A percentile compares a stretch with the other conserved stretches of the same genome.
These are phyloP conservation scores for Claviceps capensis DNA, from an alignment of 2,329 filamentous ascomycete genomes.

Conservation along the genomic window DNA sequence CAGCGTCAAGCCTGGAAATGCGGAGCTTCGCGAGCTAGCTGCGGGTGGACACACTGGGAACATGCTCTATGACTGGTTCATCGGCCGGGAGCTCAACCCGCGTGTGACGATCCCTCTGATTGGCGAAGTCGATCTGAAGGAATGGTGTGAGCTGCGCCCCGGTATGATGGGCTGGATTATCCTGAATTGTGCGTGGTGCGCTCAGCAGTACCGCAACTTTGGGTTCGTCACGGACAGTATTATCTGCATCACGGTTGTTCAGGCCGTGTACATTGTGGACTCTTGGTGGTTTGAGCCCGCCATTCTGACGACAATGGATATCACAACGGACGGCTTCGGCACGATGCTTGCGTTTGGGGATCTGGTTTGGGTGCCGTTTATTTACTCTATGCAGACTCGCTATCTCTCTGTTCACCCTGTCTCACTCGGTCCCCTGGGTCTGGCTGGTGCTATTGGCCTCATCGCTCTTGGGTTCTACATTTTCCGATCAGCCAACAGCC, in stretches of 20 bases:
- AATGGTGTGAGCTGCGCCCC: constrained; percentile 80
- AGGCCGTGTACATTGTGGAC: constrained; percentile 74
- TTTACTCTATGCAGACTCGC: constrained; percentile 71
- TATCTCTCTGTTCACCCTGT: constrained; percentile 77
- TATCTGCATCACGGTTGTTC: constrained; percentile 61
- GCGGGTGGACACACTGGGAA: constrained; percentile 73
- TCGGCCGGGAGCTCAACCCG: constrained; percentile 89
- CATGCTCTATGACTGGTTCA: constrained; percentile 89
- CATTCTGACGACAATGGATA: constrained; percentile 86
- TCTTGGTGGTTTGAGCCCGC: constrained; percentile 76
- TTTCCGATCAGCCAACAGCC: constrained; percentile 85
- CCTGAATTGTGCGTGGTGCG: constrained; percentile 70
- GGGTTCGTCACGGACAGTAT: constrained; percentile 80
- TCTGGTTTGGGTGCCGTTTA: constrained; percentile 82
- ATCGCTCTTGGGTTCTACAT: constrained; percentile 69
- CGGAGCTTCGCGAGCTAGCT: constrained; percentile 62
- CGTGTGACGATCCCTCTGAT: constrained; percentile 65
- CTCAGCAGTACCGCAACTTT: constrained; percentile 75
- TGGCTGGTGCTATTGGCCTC: constrained; percentile 50
- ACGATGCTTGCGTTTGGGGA: constrained; percentile 93
- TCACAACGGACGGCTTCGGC: constrained; percentile 85
- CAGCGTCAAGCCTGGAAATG: constrained; percentile 61
- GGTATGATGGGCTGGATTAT: constrained; percentile 84
- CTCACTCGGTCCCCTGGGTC: constrained; percentile 56
- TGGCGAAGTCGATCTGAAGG: constrained; percentile 80